Base-by-base conservation (phyloP, 2,329 filamentous ascomycete species). In the Penicillium corylophilum region DNA sequence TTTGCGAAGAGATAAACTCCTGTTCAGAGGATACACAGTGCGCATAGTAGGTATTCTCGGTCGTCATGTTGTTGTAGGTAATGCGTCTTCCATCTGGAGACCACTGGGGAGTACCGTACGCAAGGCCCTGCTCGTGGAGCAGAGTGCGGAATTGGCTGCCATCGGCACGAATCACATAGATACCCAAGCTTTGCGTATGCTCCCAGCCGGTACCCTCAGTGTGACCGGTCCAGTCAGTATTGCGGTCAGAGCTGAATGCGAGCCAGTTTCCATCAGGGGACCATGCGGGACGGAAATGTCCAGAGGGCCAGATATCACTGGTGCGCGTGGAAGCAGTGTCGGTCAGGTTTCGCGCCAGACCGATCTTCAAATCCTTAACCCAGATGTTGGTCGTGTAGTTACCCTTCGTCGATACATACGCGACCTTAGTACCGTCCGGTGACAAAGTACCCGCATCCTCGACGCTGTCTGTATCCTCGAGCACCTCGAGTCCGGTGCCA, bases 211-310 rank as follows among this genome's bases (percentile, higher is more conserved):
- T 47, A 15, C 48, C 54, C 24, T 75, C 69, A 12, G 69, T 66
- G 48, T 77, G 73, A 2, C 74, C 74, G 3, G 64, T 66, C 74
- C 74, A 77, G 13, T 65, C 63, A 1, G 74, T 74, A 51, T 76
- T 74, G 18, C 70, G 68, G 45, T 77, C 73, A 5, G 74, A 77
- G 16, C 64, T 64, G 51, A 77, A 76, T 2, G 64, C 69, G 42
- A 76, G 61, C 71, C 71, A 76, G 50, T 74, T 48, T 13, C 74
- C 71, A 40, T 74, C 65, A 0, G 74, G 72, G 0, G 71, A 74
- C 72, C 72, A 75, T 3, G 60, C 53, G 0, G 74, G 74, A 2
- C 68, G 65, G 59, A 74, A 76, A 55, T 72, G 64, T 3, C 74
- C 70, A 40, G 71, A 41, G 7, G 56, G 56, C 22, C 46, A 46